Percentiles rank a stretch among this genome's conserved stretches.
Conservation (phyloP, 306 rosid species). For the Cercis canadensis region DNA sequence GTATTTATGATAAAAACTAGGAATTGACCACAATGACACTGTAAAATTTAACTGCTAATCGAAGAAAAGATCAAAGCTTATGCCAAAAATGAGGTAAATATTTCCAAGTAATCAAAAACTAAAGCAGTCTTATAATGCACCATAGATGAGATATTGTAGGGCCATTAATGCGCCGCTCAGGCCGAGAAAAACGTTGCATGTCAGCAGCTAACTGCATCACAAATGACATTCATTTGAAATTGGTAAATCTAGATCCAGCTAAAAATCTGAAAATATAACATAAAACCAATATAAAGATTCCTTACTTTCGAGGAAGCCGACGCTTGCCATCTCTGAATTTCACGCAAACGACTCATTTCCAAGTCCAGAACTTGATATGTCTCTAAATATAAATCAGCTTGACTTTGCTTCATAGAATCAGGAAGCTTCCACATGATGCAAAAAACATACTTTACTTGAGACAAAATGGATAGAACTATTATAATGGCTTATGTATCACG, state of each 20-base stretch:
- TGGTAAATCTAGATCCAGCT: conserved; percentile 27
- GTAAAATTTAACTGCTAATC: not conserved
- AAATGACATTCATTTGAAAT: conserved; percentile 30
- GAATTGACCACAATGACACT: not conserved
- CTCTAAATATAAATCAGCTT: conserved; percentile 94
- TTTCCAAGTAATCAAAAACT: conserved; percentile 6
- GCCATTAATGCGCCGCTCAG: conserved; percentile 96
- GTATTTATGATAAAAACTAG: not conserved
- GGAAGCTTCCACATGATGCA: conserved; percentile 68
- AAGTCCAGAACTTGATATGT: conserved; percentile 97
- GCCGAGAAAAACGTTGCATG: conserved; percentile 99
- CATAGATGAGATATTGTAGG: conserved; percentile 95
- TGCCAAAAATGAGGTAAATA: conserved; percentile 21
- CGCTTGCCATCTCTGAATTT: conserved; percentile 97
- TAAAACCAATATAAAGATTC: conserved; percentile 14
- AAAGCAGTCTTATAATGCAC: conserved; percentile 51
- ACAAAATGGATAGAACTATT: no score
- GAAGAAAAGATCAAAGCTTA: conserved; percentile 15
- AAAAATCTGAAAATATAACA: conserved; percentile 20
- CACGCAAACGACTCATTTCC: conserved; percentile 99
- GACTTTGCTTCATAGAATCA: conserved; percentile 99
- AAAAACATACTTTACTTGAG: no score
- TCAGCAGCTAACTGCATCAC: conserved; percentile 88
- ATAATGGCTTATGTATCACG: no score
- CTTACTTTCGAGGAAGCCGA: conserved; percentile 90